phyloP scores from a whole-genome alignment of 2,329 filamentous ascomycete genomes.

The Monilinia laxa region DNA sequence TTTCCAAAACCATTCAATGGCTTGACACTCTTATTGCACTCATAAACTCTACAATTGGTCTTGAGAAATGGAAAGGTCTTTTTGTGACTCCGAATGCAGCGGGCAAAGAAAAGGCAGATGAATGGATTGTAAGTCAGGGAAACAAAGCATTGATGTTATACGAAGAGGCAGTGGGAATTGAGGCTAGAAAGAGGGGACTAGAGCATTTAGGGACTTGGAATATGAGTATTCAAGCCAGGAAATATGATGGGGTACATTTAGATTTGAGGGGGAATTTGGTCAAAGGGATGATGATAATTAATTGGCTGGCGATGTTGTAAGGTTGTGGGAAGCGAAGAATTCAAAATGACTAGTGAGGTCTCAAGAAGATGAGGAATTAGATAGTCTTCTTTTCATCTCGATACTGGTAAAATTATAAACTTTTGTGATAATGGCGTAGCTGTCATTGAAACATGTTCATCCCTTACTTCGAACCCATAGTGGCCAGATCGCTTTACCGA shows the following conservation, averaged over 20 bases:
- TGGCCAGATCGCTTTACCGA: too few relatives aligned
- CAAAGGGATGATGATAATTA: conserved; percentile 52
- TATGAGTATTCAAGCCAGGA: conserved; percentile 50
- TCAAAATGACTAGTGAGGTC: not conserved
- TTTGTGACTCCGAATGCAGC: conserved; percentile 49
- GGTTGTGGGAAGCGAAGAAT: not conserved
- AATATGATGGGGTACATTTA: conserved; percentile 51
- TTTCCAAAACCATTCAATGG: conserved; percentile 46
- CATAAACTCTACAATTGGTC: conserved; percentile 31
- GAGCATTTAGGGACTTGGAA: conserved; percentile 52
- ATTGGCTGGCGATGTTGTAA: conserved; percentile 43
- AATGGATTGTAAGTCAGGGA: conserved; percentile 48
- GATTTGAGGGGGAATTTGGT: conserved; percentile 50
- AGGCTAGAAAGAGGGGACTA: conserved; percentile 41
- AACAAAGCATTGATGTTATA: conserved; percentile 50
- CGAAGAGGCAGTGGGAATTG: conserved; percentile 42
- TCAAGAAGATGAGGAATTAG: too few relatives aligned
- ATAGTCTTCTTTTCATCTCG: too few relatives aligned
- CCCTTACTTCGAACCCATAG: too few relatives aligned
- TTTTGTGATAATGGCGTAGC: too few relatives aligned
- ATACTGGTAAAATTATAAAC: too few relatives aligned
- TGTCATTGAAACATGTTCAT: too few relatives aligned
- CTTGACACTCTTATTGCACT: conserved; percentile 42
- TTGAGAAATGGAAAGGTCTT: conserved; percentile 30
- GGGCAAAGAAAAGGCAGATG: conserved; percentile 48